Conservation (phyloP, 495 filamentous ascomycete genomes). For the Penicillium soppii region DNA sequence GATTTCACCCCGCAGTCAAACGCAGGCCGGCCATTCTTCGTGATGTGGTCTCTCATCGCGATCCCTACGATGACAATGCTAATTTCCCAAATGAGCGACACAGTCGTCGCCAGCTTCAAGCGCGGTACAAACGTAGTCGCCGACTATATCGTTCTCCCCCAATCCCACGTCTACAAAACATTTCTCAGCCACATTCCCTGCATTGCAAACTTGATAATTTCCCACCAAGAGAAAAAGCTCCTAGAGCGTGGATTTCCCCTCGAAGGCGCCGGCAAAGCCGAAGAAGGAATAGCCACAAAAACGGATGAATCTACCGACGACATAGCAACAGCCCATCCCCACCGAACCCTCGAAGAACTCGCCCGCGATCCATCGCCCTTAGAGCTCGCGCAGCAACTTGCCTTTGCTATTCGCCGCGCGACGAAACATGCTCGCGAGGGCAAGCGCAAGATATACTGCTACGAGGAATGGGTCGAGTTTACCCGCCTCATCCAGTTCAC, state of each 20-base stretch:
- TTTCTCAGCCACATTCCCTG: constrained; percentile 43
- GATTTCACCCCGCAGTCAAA: constrained; percentile 74
- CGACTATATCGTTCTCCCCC: constrained; percentile 59
- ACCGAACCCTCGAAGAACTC: constrained; percentile 46
- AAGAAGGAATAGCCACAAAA: background rate
- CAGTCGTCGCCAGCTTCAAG: constrained; percentile 57
- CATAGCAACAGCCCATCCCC: constrained; percentile 7
- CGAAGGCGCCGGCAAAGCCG: constrained; percentile 19
- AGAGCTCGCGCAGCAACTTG: constrained; percentile 51
- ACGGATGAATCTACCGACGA: background rate
- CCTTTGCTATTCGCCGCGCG: constrained; percentile 51
- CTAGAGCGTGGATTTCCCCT: constrained; percentile 48
- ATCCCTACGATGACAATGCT: constrained; percentile 69
- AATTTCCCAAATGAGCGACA: constrained; percentile 63
- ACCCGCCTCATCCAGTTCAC: constrained; percentile 61
- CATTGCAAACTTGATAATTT: constrained; percentile 38
- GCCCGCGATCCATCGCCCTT: constrained; percentile 33
- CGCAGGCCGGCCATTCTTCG: constrained; percentile 78
- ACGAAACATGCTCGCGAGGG: constrained; percentile 45
- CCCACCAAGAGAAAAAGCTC: constrained; percentile 37
- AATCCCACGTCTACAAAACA: constrained; percentile 44
- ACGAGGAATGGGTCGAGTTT: constrained; percentile 66
- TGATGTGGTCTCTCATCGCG: constrained; percentile 75
- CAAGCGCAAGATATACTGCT: constrained; percentile 49
- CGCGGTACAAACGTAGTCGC: constrained; percentile 51